Percentiles rank a stretch among this genome's conserved stretches.
Evolutionary conservation across 257 asterid genomes (phyloP).

Genomic region (Przewalskia tangutica): DNA sequence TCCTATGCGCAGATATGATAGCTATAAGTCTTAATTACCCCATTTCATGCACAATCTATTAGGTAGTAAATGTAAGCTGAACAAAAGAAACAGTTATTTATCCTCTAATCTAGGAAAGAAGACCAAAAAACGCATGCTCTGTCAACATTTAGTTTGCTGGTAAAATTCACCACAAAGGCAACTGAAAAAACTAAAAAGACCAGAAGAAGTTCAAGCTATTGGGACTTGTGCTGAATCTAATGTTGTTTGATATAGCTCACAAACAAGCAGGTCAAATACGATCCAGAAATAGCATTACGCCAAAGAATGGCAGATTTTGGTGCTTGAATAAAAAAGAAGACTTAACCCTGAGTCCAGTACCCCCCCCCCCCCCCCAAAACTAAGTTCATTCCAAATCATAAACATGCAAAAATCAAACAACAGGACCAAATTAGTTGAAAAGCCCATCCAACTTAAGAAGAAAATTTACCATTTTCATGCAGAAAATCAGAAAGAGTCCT

Average conservation of each 20-base stretch:
- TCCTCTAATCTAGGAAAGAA: not conserved
- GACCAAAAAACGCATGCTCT: not conserved
- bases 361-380: no score
- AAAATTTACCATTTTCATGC: slow-evolving; percentile 72
- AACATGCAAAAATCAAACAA: not conserved
- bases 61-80: not conserved
- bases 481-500: slow-evolving; percentile 69
- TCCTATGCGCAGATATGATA: not conserved
- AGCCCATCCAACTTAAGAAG: not conserved
- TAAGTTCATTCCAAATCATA: not conserved
- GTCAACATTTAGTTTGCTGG: not conserved
- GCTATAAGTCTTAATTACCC: not conserved
- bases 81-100: not conserved
- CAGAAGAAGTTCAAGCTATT: not conserved
- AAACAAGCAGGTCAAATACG: not conserved
- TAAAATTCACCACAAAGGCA: not conserved
- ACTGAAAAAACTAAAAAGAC: not conserved
- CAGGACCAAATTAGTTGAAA: not conserved
- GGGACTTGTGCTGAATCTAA: not conserved
- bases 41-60: no score
- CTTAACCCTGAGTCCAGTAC: not conserved
- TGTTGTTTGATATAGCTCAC: not conserved
- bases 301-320: not conserved
- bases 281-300: not conserved
- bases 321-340: not conserved